phyloP scores from a whole-genome alignment of 2,329 filamentous ascomycete species.

The Cladobotryum mycophilum region DNA sequence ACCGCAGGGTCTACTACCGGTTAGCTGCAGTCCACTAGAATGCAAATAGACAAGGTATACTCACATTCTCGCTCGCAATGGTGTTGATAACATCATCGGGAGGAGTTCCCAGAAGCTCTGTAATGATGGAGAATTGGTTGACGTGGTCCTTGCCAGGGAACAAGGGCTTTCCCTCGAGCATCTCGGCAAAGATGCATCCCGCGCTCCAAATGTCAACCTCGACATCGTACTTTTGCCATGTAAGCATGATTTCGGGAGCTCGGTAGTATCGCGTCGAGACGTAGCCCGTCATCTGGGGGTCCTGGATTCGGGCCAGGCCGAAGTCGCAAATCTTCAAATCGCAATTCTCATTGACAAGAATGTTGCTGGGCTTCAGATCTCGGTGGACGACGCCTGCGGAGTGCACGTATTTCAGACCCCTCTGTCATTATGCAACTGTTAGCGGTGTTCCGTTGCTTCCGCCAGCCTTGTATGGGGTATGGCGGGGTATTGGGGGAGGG shows the following conservation, averaged over 20 bases:
- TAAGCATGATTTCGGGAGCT: conserved; percentile 99
- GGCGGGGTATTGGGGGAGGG: not conserved
- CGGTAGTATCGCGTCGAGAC: conserved; percentile 98
- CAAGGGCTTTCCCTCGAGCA: conserved; percentile 96
- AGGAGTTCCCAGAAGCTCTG: conserved; percentile 89
- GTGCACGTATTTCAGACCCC: conserved; percentile 97
- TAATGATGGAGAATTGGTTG: conserved; percentile 99
- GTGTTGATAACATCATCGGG: conserved; percentile 98
- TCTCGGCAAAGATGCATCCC: conserved; percentile 98
- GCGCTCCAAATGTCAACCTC: conserved; percentile 99
- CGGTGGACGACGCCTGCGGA: conserved; percentile 96
- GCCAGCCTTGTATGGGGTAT: not conserved
- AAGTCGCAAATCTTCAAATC: conserved; percentile 99
- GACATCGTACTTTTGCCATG: conserved; percentile 99
- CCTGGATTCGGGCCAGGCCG: conserved; percentile 92
- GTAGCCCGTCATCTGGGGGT: conserved; percentile 99
- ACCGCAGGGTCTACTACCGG: conserved; percentile 70
- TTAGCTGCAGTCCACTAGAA: not conserved
- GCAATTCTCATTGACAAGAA: conserved; percentile 98
- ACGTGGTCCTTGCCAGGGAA: conserved; percentile 99
- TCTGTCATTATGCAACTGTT: conserved; percentile 44
- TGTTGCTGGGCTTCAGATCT: conserved; percentile 97
- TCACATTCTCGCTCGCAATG: conserved; percentile 94
- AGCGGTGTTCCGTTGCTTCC: not conserved
- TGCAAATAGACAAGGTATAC: conserved; percentile 21